phyloP scores from a whole-genome alignment of 176 grass and related monocot species.

The Leersia perrieri region DNA sequence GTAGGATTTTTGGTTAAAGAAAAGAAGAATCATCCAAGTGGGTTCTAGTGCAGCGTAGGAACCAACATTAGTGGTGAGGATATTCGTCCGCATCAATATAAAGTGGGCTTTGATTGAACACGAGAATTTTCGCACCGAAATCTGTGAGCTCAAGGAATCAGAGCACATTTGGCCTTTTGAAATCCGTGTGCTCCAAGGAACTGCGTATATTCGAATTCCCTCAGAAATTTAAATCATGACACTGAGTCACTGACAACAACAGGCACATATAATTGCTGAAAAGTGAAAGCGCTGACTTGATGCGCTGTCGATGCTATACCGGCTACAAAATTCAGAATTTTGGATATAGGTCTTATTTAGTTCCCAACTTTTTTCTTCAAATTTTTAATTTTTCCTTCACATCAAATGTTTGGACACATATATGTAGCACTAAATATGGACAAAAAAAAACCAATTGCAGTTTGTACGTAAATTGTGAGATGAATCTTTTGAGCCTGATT shows the following conservation, averaged over 20 bases:
- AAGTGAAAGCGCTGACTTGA: neutral
- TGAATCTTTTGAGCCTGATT: too few species aligned
- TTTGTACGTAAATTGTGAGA: too few species aligned
- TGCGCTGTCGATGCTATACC: neutral
- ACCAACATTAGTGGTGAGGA: neutral
- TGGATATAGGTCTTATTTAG: too few species aligned
- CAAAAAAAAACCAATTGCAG: too few species aligned
- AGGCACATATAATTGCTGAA: neutral
- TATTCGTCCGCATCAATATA: slow-evolving; percentile 2
- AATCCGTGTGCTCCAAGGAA: neutral
- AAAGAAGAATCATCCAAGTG: neutral
- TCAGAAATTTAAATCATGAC: neutral
- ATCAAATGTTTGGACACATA: too few species aligned
- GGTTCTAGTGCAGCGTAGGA: slow-evolving; percentile 9
- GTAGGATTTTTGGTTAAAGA: neutral
- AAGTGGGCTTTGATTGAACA: neutral
- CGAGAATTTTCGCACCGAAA: slow-evolving; percentile 1
- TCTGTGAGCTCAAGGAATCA: neutral
- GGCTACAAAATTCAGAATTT: neutral
- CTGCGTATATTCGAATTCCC: neutral
- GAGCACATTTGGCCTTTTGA: neutral
- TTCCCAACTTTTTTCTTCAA: too few species aligned
- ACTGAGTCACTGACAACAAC: neutral
- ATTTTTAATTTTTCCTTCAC: too few species aligned
- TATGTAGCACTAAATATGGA: too few species aligned